Evolutionary conservation across 108 stramenopile species (phyloP).

Genomic region (Skeletonema potamos): DNA sequence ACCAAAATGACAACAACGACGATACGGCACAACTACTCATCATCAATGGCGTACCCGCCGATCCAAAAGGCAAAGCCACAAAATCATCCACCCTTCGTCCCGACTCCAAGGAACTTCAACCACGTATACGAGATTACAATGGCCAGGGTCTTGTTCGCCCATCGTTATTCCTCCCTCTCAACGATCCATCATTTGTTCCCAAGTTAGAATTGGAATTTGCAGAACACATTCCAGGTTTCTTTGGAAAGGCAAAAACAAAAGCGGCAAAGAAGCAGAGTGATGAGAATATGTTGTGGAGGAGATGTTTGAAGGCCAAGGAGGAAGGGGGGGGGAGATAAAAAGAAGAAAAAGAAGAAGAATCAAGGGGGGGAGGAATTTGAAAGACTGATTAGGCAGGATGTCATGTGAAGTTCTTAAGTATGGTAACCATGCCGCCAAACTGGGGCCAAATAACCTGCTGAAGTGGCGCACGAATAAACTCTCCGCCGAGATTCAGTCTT

Average conservation of each 20-base stretch:
- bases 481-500: background rate
- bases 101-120: conserved; percentile 62
- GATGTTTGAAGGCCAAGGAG: conserved; percentile 51
- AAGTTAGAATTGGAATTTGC: conserved; percentile 78
- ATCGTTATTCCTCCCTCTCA: conserved; percentile 61
- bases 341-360: conserved; percentile 3
- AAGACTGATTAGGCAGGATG: conserved; percentile 4
- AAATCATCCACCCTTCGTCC: conserved; percentile 46
- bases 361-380: background rate
- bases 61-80: conserved; percentile 43
- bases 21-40: conserved; percentile 8
- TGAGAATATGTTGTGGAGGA: conserved; percentile 75
- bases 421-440: no score
- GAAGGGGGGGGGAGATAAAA: conserved; percentile 13
- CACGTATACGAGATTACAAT: conserved; percentile 75
- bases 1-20: conserved; percentile 15
- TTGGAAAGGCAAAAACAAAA: conserved; percentile 80
- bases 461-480: background rate
- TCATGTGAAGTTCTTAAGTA: background rate
- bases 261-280: conserved; percentile 78
- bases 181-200: conserved; percentile 68
- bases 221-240: conserved; percentile 86
- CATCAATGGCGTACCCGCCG: conserved; percentile 29
- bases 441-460: no score
- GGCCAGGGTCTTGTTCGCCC: conserved; percentile 80